Conservation (phyloP, 2,329 filamentous ascomycete species). For the Claviceps citrina region DNA sequence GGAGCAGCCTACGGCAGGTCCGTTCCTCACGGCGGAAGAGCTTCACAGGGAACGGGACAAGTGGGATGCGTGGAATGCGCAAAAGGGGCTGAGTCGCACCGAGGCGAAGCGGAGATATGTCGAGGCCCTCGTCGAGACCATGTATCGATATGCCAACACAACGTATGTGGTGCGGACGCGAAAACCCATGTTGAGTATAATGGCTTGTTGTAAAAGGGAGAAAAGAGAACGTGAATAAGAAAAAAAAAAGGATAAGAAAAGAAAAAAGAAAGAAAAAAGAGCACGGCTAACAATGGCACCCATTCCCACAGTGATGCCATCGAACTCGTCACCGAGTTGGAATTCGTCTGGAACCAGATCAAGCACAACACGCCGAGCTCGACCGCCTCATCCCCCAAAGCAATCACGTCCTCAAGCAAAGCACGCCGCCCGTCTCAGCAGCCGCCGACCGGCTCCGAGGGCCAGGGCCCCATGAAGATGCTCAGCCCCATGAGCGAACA, state of each 20-base stretch:
- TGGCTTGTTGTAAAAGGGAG: no score
- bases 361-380: constrained; percentile 66
- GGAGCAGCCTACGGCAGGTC: constrained; percentile 52
- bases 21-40: constrained; percentile 35
- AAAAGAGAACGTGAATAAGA: background rate
- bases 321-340: constrained; percentile 83
- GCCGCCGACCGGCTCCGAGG: constrained; percentile 33
- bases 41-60: constrained; percentile 47
- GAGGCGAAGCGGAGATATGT: constrained; percentile 93
- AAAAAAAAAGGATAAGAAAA: background rate
- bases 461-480: constrained; percentile 47
- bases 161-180: constrained; percentile 38
- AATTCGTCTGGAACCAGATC: constrained; percentile 98
- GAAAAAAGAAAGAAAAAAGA: background rate
- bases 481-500: constrained; percentile 77
- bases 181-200: no score
- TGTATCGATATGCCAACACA: constrained; percentile 90
- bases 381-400: constrained; percentile 39
- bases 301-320: constrained; percentile 54
- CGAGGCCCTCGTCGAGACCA: constrained; percentile 83
- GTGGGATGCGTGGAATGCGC: constrained; percentile 91
- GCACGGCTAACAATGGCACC: background rate
- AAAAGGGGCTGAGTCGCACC: constrained; percentile 68
- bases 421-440: constrained; percentile 29
- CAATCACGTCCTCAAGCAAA: constrained; percentile 17